Conservation (phyloP, 305 asterid species). For the Fraxinus baroniana region DNA sequence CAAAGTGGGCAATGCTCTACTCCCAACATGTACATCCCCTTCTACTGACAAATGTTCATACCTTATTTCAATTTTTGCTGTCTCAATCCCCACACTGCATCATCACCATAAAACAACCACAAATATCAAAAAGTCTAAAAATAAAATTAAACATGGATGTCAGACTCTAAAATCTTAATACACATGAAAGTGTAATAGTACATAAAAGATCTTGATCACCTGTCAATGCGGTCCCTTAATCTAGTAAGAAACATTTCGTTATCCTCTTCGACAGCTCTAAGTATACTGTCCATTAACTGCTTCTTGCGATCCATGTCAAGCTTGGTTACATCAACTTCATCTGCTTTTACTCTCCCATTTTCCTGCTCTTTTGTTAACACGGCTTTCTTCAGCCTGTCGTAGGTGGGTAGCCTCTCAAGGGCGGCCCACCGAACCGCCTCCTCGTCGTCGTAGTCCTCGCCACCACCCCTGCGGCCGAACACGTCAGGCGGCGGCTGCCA, state of each 20-base stretch:
- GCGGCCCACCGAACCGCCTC: slow-evolving; percentile 48
- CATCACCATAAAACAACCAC: background rate
- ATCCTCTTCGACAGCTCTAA: slow-evolving; percentile 28
- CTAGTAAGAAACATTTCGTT: slow-evolving; percentile 33
- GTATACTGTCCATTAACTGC: slow-evolving; percentile 19
- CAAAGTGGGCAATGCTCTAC: slow-evolving; percentile 43
- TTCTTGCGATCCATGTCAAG: slow-evolving; percentile 26
- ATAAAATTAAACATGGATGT: background rate
- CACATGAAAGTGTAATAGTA: background rate
- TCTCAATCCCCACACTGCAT: slow-evolving; percentile 40
- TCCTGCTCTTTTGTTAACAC: slow-evolving; percentile 30
- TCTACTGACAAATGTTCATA: slow-evolving; percentile 37
- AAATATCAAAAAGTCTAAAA: background rate
- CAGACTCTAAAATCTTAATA: background rate
- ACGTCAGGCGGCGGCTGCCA: slow-evolving; percentile 32
- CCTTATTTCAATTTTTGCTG: slow-evolving; percentile 36
- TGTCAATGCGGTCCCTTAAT: slow-evolving; percentile 20
- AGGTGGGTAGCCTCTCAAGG: slow-evolving; percentile 44
- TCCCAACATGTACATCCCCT: slow-evolving; percentile 35
- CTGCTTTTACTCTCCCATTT: slow-evolving; percentile 27
- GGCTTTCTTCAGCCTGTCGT: slow-evolving; percentile 24
- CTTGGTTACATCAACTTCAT: slow-evolving; percentile 24
- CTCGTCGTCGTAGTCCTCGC: slow-evolving; percentile 26
- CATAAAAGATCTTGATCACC: slow-evolving; percentile 16
- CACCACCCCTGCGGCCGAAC: slow-evolving; percentile 15